Percentiles rank a stretch among this genome's conserved stretches.
These are phyloP conservation scores for Vanrija sp. DNA, from an alignment of 1,284 basidiomycete genomes.

Conservation along the genomic window DNA sequence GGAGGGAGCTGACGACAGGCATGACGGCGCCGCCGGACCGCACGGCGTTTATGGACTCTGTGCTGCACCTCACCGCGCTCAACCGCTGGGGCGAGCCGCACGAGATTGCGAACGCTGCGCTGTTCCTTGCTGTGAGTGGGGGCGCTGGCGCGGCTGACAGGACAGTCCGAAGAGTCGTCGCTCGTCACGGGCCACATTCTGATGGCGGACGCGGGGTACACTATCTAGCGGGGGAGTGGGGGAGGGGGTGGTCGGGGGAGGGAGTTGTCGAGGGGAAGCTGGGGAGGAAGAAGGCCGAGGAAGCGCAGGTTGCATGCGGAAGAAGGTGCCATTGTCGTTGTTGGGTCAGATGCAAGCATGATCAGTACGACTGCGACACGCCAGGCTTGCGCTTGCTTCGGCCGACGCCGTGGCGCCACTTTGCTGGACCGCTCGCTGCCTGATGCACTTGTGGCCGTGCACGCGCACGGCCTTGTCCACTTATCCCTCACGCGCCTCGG, in stretches of 20 bases:
- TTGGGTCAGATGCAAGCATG: too few relatives aligned
- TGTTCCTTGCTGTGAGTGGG: constrained; percentile 7
- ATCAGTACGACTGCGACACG: too few relatives aligned
- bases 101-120: constrained; percentile 2
- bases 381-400: too few relatives aligned
- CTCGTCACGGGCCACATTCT: constrained; percentile 4
- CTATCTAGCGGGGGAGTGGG: not conserved
- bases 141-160: not conserved
- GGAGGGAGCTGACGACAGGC: not conserved
- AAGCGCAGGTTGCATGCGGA: too few relatives aligned
- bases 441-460: too few relatives aligned
- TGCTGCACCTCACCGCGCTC: constrained; percentile 3
- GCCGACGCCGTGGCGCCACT: too few relatives aligned
- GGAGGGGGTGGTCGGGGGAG: not conserved
- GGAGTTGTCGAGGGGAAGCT: too few relatives aligned
- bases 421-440: too few relatives aligned
- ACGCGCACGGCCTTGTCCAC: too few relatives aligned
- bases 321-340: too few relatives aligned
- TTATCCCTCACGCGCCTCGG: too few relatives aligned
- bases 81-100: constrained; percentile 1
- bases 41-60: not conserved
- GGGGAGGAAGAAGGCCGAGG: too few relatives aligned
- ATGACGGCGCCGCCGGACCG: constrained; percentile 2
- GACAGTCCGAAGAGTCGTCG: constrained; percentile 3
- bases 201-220: constrained; percentile 4